Base-by-base conservation (phyloP, 768 basidiomycete species). In the Boletus edulis region DNA sequence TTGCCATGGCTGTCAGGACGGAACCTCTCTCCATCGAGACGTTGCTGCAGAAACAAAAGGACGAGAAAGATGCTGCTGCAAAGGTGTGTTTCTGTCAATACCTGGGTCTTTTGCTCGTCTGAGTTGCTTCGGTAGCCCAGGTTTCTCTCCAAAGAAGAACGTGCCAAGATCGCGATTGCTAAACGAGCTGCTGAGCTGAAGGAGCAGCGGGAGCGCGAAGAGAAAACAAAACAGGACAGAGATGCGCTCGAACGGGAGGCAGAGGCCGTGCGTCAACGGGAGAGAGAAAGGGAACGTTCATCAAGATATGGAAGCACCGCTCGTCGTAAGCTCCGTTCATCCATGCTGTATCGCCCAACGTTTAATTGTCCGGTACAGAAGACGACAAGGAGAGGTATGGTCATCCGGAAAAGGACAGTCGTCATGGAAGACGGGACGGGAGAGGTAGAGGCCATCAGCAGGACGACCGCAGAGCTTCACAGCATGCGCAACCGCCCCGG, bases 101-200 rank as follows among this genome's bases (percentile, higher is more conserved):
- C 18, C 8, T 44, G 32, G n/a, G n/a, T 10, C 15, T 27, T 10
- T 27, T 32, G 29, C 58, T 57, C 46, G 58, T 47, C 43, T 37
- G 37, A 13, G 29, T 31, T 46, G 15, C 12, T 46, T 57, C 29
- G 49, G 31, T 72, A 98, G 94, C 96, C 96, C 35, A 96, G 85
- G 72, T 98, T 98, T 76, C 78, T 98, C 14, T 84, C 91, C 3
- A 98, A 91, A 73, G 91, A 94, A 60, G 91, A 97, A 65, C 84
- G 96, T 46, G 92, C 91, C 17, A 84, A 84, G 65, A 73, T 97
- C 35, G 96, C 96, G 4, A 89, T 98, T 56, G 85, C 87, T 15
- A 90, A 91, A 63, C 86, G 96, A 14, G 81, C 86, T 18, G 81
- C 88, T 55, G 95, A 98, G 67, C 87, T 98, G 39, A 80, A 76